A percentile compares a stretch with the other conserved stretches of the same genome.
These are phyloP conservation scores for Diddensiella santjacobensis DNA, from an alignment of 805 yeast genomes.

Conservation along the genomic window DNA sequence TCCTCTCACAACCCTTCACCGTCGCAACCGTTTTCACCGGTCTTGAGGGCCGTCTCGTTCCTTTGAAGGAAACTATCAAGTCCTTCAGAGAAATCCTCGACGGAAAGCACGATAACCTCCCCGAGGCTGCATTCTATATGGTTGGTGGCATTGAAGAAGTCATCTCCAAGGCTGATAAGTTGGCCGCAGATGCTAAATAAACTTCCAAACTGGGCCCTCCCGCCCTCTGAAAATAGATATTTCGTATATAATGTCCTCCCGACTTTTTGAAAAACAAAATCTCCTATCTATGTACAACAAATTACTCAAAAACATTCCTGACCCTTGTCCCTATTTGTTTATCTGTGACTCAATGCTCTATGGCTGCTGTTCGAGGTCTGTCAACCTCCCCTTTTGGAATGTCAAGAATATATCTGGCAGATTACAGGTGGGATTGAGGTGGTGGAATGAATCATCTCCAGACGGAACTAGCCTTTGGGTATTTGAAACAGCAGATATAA, in stretches of 20 bases:
- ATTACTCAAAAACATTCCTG: too few relatives aligned
- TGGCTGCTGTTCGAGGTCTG: too few relatives aligned
- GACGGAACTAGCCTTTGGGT: slow-evolving; percentile 77
- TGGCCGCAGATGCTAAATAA: slow-evolving; percentile 49
- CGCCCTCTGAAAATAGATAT: neutral
- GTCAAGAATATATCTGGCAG: slow-evolving; percentile 89
- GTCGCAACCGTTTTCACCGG: slow-evolving; percentile 99
- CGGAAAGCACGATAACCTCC: slow-evolving; percentile 98
- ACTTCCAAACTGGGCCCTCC: too few relatives aligned
- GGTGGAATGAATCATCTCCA: slow-evolving; percentile 90
- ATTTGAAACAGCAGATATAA: slow-evolving; percentile 71
- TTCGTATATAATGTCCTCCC: neutral
- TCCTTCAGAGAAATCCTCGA: slow-evolving; percentile 97
- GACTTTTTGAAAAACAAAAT: neutral
- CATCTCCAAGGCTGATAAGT: slow-evolving; percentile 96
- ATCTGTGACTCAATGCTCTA: too few relatives aligned
- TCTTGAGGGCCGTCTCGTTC: slow-evolving; percentile 96
- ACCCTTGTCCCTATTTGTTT: too few relatives aligned
- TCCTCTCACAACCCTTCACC: slow-evolving; percentile 99
- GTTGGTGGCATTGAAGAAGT: slow-evolving; percentile 99
- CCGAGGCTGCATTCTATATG: slow-evolving; percentile 99
- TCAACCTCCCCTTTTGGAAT: slow-evolving; percentile 93
- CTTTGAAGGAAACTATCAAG: slow-evolving; percentile 89
- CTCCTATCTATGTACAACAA: slow-evolving; percentile 1
- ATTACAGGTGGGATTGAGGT: slow-evolving; percentile 76